Evolutionary conservation across 768 basidiomycete species (phyloP).

Genomic region (Rhizopogon vesiculosus): DNA sequence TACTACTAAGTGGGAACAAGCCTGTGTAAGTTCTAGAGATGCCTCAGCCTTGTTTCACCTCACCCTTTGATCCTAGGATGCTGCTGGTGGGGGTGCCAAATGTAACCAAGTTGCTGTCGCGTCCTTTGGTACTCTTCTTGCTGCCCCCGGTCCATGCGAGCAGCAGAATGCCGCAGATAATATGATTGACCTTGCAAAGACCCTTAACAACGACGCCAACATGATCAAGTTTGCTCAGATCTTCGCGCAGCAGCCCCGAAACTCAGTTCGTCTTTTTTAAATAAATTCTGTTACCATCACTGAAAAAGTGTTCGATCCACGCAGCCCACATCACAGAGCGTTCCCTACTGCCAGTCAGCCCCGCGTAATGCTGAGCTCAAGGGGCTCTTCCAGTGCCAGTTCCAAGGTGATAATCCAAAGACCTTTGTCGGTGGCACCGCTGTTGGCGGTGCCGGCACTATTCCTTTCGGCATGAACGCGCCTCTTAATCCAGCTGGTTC

Average conservation of each 20-base stretch:
- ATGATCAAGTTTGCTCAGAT: constrained; percentile 52
- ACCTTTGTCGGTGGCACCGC: constrained; percentile 40
- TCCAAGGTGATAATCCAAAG: constrained; percentile 37
- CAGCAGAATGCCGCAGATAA: constrained; percentile 53
- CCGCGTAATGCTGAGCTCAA: constrained; percentile 48
- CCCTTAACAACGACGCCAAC: constrained; percentile 37
- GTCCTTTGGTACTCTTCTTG: constrained; percentile 57
- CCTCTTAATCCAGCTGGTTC: constrained; percentile 43
- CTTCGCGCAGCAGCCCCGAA: constrained; percentile 54
- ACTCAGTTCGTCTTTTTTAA: constrained; percentile 34
- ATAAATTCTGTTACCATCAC: not conserved
- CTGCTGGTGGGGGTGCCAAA: constrained; percentile 50
- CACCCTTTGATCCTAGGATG: constrained; percentile 26
- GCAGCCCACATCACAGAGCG: constrained; percentile 38
- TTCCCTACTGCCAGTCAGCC: constrained; percentile 51
- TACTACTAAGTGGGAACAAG: constrained; percentile 39
- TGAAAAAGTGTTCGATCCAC: not conserved
- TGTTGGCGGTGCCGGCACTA: constrained; percentile 44
- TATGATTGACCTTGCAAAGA: constrained; percentile 43
- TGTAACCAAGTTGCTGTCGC: constrained; percentile 56
- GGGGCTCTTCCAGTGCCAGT: constrained; percentile 59
- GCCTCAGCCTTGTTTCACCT: not conserved
- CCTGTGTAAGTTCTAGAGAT: constrained; percentile 35
- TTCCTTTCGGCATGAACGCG: constrained; percentile 42
- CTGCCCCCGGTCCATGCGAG: constrained; percentile 46